Percentiles rank a stretch among this genome's conserved stretches.
phyloP scores from a whole-genome alignment of 805 yeast genomes.

The Candida yuanshanica region DNA sequence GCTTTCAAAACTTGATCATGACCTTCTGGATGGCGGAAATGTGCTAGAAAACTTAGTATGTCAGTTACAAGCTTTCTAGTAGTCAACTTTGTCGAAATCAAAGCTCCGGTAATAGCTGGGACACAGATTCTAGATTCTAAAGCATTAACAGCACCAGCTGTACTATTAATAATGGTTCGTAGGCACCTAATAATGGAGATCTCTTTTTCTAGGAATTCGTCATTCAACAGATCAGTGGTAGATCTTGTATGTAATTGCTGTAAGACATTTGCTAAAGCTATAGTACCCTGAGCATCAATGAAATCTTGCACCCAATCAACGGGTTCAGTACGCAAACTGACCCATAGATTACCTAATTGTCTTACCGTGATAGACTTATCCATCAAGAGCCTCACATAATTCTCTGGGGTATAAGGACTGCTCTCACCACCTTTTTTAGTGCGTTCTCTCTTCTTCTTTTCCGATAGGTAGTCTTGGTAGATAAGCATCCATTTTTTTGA shows the following conservation, averaged over 20 bases:
- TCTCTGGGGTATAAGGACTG: slow-evolving; percentile 47
- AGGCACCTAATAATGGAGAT: slow-evolving; percentile 71
- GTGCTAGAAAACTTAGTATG: slow-evolving; percentile 52
- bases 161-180: slow-evolving; percentile 62
- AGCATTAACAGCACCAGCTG: slow-evolving; percentile 56
- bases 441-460: slow-evolving; percentile 49
- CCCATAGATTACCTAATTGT: slow-evolving; percentile 81
- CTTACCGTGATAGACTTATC: slow-evolving; percentile 61
- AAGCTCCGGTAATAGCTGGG: slow-evolving; percentile 62
- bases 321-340: slow-evolving; percentile 87
- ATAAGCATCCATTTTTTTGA: slow-evolving; percentile 91
- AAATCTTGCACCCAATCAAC: slow-evolving; percentile 76
- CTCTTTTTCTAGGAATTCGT: slow-evolving; percentile 60
- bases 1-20: slow-evolving; percentile 50
- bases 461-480: slow-evolving; percentile 79
- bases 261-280: slow-evolving; percentile 64
- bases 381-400: slow-evolving; percentile 68
- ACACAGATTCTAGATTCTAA: slow-evolving; percentile 40
- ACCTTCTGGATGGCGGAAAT: slow-evolving; percentile 39
- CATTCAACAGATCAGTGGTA: slow-evolving; percentile 25
- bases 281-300: slow-evolving; percentile 75
- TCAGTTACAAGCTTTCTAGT: slow-evolving; percentile 82
- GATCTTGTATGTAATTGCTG: slow-evolving; percentile 39
- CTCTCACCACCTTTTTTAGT: slow-evolving; percentile 24
- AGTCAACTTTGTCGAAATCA: slow-evolving; percentile 66